Evolutionary conservation across 257 asterid species (phyloP).

Genomic region (Coffea eugenioides): DNA sequence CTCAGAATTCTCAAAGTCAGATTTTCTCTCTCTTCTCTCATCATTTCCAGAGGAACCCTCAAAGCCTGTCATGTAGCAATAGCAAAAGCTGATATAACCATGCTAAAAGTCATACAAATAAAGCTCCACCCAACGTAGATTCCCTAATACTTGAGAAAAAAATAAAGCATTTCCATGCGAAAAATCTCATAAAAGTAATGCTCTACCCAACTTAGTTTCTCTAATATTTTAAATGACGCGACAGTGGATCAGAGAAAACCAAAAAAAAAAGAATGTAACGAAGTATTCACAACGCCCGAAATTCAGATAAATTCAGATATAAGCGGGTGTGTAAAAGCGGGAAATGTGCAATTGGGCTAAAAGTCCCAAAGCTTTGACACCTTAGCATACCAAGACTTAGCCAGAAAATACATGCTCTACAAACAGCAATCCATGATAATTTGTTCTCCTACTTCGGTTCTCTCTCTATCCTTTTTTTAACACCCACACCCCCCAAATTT

Average conservation of each 20-base stretch:
- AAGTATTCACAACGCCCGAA: background rate
- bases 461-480: no score
- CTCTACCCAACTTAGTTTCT: background rate
- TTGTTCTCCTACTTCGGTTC: background rate
- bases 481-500: no score
- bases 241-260: background rate
- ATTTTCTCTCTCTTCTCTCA: constrained; percentile 82
- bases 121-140: no score
- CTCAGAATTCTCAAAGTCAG: constrained; percentile 93
- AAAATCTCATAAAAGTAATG: background rate
- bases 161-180: background rate
- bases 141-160: no score
- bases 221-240: background rate
- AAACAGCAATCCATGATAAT: background rate
- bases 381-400: background rate
- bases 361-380: background rate
- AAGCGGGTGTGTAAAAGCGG: background rate
- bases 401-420: background rate
- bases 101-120: no score
- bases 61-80: constrained; percentile 53
- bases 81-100: constrained; percentile 11
- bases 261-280: background rate
- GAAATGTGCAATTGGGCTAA: background rate
- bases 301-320: background rate
- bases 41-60: constrained; percentile 90